Percentiles rank a stretch among this genome's conserved stretches.
phyloP scores from a whole-genome alignment of 345 rosid species.

The Eucalyptus polyanthemos region DNA sequence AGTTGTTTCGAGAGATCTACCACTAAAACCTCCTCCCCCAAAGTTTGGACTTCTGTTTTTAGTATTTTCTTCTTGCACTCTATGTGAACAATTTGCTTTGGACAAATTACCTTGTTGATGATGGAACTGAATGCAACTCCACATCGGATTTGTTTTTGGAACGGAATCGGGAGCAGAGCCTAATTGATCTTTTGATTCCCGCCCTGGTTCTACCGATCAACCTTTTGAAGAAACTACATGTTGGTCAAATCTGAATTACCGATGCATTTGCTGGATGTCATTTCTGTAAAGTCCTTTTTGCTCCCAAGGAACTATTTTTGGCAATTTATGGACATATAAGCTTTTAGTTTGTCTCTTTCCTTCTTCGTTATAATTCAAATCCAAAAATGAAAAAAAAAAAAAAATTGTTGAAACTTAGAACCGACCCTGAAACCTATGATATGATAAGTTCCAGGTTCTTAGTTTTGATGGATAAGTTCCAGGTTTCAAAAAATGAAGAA shows the following conservation, averaged over 20 bases:
- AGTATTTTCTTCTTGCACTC: not conserved
- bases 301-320: too few species aligned
- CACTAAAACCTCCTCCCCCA: not conserved
- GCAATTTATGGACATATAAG: too few species aligned
- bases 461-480: fast-evolving
- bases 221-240: constrained; percentile 78
- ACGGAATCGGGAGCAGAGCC: constrained; percentile 85
- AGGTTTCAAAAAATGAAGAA: too few species aligned
- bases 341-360: too few species aligned
- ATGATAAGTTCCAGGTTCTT: too few species aligned
- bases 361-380: too few species aligned
- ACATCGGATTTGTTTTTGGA: constrained; percentile 88
- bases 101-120: constrained; percentile 92
- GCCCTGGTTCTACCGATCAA: constrained; percentile 56
- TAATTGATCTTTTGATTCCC: constrained; percentile 82
- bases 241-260: constrained; percentile 7
- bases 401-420: fast-evolving
- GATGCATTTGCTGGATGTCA: not conserved
- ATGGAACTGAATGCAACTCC: constrained; percentile 89
- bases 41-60: not conserved
- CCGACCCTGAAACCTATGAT: too few species aligned
- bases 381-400: too few species aligned
- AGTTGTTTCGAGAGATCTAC: not conserved
- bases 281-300: not conserved
- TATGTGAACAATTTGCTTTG: not conserved